Percentiles rank a stretch among this genome's conserved stretches.
Evolutionary conservation across 345 rosid species (phyloP).

Genomic region (Citropsis articulata): DNA sequence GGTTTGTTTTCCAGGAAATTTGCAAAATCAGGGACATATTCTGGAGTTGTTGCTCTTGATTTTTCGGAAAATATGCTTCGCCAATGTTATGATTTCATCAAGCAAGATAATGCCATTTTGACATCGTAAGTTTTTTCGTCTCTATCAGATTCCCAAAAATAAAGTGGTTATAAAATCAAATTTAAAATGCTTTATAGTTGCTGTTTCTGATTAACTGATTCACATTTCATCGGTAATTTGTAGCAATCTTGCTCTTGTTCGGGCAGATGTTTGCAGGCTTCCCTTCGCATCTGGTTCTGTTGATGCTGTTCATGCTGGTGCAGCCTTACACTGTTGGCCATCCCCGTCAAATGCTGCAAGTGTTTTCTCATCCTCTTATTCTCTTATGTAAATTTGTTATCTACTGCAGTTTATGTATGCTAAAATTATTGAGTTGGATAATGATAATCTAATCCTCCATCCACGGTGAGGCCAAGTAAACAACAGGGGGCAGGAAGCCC

Average conservation of each 20-base stretch:
- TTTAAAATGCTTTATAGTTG: background rate
- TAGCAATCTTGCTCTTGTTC: conserved; percentile 83
- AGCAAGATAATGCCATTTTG: conserved; percentile 49
- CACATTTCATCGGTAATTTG: conserved; percentile 15
- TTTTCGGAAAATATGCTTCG: conserved; percentile 97
- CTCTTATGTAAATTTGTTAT: background rate
- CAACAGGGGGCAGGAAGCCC: background rate
- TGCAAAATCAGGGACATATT: conserved; percentile 69
- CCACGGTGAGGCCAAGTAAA: background rate
- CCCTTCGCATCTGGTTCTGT: conserved; percentile 79
- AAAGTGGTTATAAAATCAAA: background rate
- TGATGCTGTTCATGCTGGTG: conserved; percentile 96
- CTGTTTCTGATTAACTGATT: conserved; percentile 15
- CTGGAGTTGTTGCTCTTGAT: conserved; percentile 84
- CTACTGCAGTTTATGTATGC: conserved; percentile 3
- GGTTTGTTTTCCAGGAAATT: conserved; percentile 92
- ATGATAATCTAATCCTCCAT: background rate
- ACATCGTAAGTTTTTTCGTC: conserved; percentile 29
- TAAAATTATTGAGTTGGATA: background rate
- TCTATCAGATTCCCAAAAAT: background rate
- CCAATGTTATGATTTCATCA: conserved; percentile 80
- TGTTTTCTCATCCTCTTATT: conserved; percentile 3
- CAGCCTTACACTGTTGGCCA: conserved; percentile 96
- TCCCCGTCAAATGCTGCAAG: conserved; percentile 91
- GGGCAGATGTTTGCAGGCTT: conserved; percentile 90